Evolutionary conservation across 1,284 basidiomycete species (phyloP).

Genomic region (Phellinidium pouzarii): DNA sequence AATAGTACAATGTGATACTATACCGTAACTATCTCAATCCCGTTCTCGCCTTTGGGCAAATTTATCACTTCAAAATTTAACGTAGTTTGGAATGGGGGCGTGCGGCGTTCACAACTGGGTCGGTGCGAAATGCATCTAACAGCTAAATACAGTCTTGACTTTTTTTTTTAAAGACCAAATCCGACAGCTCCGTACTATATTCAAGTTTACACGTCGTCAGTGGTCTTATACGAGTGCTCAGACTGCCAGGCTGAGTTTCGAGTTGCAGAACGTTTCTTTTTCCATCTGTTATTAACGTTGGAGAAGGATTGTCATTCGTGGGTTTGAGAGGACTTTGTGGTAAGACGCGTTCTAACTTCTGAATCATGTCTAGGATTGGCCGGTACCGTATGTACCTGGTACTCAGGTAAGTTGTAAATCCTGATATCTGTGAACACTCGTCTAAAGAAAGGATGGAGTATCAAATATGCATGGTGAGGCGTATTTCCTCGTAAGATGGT

Average conservation of each 20-base stretch:
- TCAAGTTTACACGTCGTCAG: slow-evolving; percentile 57
- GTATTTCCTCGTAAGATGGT: no score
- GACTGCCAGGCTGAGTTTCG: neutral
- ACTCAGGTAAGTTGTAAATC: slow-evolving; percentile 36
- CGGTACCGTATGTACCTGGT: slow-evolving; percentile 49
- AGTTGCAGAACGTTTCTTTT: slow-evolving; percentile 29
- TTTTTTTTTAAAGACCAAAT: slow-evolving; percentile 36
- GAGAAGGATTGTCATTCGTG: slow-evolving; percentile 41
- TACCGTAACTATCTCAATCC: no score
- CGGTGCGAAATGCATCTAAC: neutral
- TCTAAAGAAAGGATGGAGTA: slow-evolving; percentile 31
- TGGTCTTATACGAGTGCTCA: slow-evolving; percentile 9
- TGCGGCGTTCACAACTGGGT: slow-evolving; percentile 15
- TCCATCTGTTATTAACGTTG: slow-evolving; percentile 46
- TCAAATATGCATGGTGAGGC: slow-evolving; percentile 63
- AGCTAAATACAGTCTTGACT: neutral
- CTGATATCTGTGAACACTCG: slow-evolving; percentile 10
- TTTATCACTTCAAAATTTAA: no score
- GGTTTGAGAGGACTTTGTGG: slow-evolving; percentile 22
- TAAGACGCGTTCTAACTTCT: neutral
- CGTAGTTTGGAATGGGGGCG: slow-evolving; percentile 12
- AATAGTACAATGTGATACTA: slow-evolving; percentile 49
- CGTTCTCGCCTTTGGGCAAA: no score
- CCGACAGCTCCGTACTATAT: slow-evolving; percentile 51
- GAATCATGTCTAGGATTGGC: slow-evolving; percentile 38